Base-by-base conservation (phyloP, 805 yeast species). In the Candida suzukii region DNA sequence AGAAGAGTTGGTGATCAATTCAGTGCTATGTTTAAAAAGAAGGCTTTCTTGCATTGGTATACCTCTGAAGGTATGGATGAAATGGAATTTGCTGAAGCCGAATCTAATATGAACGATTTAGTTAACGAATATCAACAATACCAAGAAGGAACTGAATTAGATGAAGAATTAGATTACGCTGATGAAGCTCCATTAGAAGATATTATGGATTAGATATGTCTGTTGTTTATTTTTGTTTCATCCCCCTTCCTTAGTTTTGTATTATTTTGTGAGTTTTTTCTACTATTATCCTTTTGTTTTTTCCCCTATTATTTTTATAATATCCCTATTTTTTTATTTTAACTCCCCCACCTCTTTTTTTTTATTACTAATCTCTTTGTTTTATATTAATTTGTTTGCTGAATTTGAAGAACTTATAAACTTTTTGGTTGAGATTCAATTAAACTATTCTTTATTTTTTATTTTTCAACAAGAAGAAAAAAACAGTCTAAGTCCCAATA, bases 1-100 rank as follows among this genome's bases (percentile, higher is more conserved):
- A 79, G 80, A 67, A 82, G 96, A 68, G 83, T 86, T 43, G 91
- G 91, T 49, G 87, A 76, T 55, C 96, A 88, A 68, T 88, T 88
- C 68, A 73, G 82, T 53, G 90, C 88, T 46, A 88, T 88, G 96
- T 88, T 84, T 68, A 78, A 86, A 63, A 86, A 93, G 71, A 84
- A 83, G 65, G 96, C 96, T 49, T 88, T 88, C 79, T 80, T 88
- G 68, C 96, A 88, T 67, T 88, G 96, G 96, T 88, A 87, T 68
- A 85, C 93, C 10, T 76, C 82, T 53, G 96, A 88, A 67, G 96
- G 96, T 70, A 88, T 88, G 96, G 96, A 88, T 59, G 95, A 83
- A 68, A 74, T 81, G 73, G 96, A 88, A 69, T 88, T 88, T 66
- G 78, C 88, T 44, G 96, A 88, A 70, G 96, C 96, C 41, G 95